These are phyloP conservation scores for Fraxinus pennsylvanica DNA, from an alignment of 257 asterid genomes.

Conservation along the genomic window DNA sequence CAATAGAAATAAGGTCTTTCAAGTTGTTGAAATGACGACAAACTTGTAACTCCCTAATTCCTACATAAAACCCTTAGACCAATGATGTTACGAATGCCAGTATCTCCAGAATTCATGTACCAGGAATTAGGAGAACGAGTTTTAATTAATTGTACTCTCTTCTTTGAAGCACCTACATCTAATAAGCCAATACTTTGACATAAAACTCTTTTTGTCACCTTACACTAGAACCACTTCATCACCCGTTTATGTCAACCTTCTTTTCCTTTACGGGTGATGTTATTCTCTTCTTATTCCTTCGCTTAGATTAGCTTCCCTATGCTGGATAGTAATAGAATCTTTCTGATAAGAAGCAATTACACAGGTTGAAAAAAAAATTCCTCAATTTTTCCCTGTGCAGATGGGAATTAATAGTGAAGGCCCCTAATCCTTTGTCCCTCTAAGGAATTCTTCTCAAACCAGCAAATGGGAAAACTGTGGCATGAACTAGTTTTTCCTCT, in stretches of 20 bases:
- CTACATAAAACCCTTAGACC: too few species aligned
- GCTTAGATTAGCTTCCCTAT: not conserved
- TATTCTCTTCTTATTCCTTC: not conserved
- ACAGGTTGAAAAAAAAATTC: not conserved
- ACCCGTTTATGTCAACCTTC: not conserved
- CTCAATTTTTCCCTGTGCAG: not conserved
- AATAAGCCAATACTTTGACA: not conserved
- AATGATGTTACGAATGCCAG: not conserved
- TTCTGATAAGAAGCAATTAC: not conserved
- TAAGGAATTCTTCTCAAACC: not conserved
- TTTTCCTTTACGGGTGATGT: not conserved
- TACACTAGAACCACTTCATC: not conserved
- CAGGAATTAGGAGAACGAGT: not conserved
- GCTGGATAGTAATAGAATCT: not conserved
- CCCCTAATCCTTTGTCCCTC: not conserved
- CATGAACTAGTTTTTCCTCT: too few species aligned
- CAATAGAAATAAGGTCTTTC: not conserved
- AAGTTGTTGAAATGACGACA: not conserved
- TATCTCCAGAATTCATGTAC: not conserved
- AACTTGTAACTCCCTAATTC: too few species aligned
- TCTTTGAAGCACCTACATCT: not conserved
- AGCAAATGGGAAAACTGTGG: not conserved
- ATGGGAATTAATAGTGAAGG: not conserved
- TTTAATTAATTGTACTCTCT: not conserved
- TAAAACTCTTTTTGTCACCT: not conserved